Conservation (phyloP, 768 basidiomycete species). For the Dictyophora rubrovolvata region DNA sequence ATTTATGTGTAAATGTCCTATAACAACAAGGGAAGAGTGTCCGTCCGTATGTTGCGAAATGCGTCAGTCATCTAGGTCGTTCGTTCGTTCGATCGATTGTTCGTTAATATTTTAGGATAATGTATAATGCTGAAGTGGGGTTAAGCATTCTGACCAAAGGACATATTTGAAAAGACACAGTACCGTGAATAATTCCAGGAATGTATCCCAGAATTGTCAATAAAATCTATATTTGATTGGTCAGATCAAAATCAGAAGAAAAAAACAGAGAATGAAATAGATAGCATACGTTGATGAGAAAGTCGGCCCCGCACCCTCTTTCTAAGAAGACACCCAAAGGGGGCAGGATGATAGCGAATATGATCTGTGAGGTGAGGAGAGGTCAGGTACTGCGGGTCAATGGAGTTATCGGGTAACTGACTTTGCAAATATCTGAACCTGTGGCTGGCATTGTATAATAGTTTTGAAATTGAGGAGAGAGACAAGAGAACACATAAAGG, state of each 20-base stretch:
- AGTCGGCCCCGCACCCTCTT: slow-evolving; percentile 69
- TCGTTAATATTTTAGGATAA: slow-evolving; percentile 50
- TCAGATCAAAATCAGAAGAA: slow-evolving; percentile 7
- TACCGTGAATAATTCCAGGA: slow-evolving; percentile 70
- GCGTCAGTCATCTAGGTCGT: background rate
- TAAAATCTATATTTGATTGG: background rate
- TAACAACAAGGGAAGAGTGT: no score
- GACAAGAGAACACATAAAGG: background rate
- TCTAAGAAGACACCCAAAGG: slow-evolving; percentile 86
- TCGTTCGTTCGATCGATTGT: no score
- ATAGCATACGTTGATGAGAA: slow-evolving; percentile 63
- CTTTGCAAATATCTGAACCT: slow-evolving; percentile 69
- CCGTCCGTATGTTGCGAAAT: background rate
- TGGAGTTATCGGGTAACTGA: slow-evolving; percentile 18
- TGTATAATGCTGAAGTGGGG: slow-evolving; percentile 53
- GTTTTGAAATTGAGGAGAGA: slow-evolving; percentile 10
- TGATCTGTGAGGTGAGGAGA: slow-evolving; percentile 26
- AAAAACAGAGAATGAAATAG: background rate
- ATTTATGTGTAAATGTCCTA: no score
- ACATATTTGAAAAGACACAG: slow-evolving; percentile 13
- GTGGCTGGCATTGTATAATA: slow-evolving; percentile 52
- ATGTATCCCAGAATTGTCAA: slow-evolving; percentile 68
- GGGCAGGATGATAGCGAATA: slow-evolving; percentile 63
- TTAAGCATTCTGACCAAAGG: background rate
- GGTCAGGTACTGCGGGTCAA: background rate